Conservation (phyloP, 768 basidiomycete species). For the Auriscalpium vulgare region DNA sequence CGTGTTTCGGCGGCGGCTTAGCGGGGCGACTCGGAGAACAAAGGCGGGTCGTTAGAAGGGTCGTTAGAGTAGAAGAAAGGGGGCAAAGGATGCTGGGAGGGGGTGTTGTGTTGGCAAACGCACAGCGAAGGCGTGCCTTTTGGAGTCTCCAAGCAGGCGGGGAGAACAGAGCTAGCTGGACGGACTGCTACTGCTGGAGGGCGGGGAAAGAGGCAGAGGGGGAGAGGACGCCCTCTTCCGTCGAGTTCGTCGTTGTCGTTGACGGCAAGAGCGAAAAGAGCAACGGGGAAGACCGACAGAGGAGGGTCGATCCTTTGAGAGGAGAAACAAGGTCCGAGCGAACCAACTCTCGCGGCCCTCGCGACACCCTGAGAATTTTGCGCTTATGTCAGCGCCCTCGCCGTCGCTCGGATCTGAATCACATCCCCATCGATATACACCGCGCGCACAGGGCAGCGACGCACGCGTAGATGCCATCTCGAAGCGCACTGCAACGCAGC, state of each 20-base stretch:
- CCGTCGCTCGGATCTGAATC: too few species aligned
- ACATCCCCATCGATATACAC: too few species aligned
- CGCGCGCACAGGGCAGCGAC: too few species aligned
- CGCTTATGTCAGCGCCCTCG: too few species aligned
- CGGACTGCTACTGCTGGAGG: conserved; percentile 2
- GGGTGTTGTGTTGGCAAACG: conserved; percentile 55
- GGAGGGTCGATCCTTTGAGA: conserved; percentile 35
- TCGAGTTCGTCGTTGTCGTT: conserved; percentile 36
- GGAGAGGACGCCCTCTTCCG: conserved; percentile 25
- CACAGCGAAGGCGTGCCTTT: conserved; percentile 94
- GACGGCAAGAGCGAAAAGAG: conserved; percentile 25
- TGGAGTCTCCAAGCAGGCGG: conserved; percentile 21
- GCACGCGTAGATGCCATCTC: too few species aligned
- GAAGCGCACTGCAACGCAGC: too few species aligned
- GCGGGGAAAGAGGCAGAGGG: conserved; percentile 16
- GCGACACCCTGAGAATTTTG: background rate
- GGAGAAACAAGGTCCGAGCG: conserved; percentile 11
- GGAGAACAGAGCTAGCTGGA: conserved; percentile 22
- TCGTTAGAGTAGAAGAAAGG: conserved; percentile 46
- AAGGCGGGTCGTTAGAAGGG: conserved; percentile 58
- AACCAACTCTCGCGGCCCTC: conserved; percentile 10
- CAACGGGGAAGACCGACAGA: conserved; percentile 27
- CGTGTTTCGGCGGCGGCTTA: background rate
- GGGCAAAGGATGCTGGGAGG: conserved; percentile 22
- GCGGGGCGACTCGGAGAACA: conserved; percentile 27